Evolutionary conservation across 495 filamentous ascomycete genomes (phyloP), one percentile per base, ranked within the genome.

Genomic region (Neurospora africana): DNA sequence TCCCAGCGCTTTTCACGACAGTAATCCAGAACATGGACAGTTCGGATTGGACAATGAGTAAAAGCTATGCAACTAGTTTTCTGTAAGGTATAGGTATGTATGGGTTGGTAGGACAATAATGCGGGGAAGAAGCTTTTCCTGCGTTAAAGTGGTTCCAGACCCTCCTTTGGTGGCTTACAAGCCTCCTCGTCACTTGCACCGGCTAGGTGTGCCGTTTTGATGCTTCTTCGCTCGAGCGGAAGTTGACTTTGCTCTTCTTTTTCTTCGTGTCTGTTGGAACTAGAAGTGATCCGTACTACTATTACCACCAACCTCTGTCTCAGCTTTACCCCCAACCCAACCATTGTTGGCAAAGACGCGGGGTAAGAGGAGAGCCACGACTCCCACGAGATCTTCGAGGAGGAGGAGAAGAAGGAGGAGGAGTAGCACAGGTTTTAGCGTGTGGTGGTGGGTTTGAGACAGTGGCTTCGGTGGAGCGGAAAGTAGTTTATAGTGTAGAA

Each of bases 201-300:
- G 27, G 27, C 37, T 19, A 30, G 68, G 8, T 17, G 19, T 37
- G 68, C 35, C 17, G 21, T 69, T 6, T 21, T 39, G 5, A 41
- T 41, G 40, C 35, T 75, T 65, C 71, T 68, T 73, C 73, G 73
- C 73, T 72, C 68, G 68, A 70, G 53, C 71, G 73, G 71, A 75
- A 70, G 58, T 43, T 43, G 35, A 17, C 10, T 27, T 61, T 33
- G 23, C 23, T 23, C 30, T 58, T 58, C 23, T 53, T 27, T 27
- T 27, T 27, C 27, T 61, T 61, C 13, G 33, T 30, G 11, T 23
- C 21, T 23, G 10, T 13, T 41, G 15, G 39, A 19, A 41, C 40
- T 7, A 41, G 2, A 27, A 27, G 11, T 27, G 47, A 21, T 23
- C 10, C 21, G 4, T 27, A 58, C 47, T 27, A 27, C 10, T 53